Evolutionary conservation across 805 yeast genomes (phyloP), one percentile per base, ranked within the genome.

Genomic region (Metschnikowia similis): DNA sequence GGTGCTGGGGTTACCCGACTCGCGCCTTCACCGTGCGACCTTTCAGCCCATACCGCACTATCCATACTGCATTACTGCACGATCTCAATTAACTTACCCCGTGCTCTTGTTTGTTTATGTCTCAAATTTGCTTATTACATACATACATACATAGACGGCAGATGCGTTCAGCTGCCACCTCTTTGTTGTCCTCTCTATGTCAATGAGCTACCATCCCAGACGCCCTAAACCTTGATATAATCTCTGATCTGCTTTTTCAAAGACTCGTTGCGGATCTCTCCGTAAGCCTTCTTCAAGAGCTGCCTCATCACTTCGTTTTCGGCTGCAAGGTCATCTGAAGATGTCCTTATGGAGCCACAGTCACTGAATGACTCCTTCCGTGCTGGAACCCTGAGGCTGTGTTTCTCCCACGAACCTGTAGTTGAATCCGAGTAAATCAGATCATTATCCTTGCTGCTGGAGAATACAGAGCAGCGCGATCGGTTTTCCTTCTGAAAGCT

Each of bases 401-500:
- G 56, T 14, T 47, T 47, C 31, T 51, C 53, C 52, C 50, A 51
- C 13, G 55, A 53, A 17, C 45, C 28, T 32, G 60, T 58, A 2
- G 61, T 60, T 26, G 53, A 44, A 45, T 64, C 66, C 2, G 72
- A 66, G 50, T 60, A 66, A 8, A 69, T 60, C 8, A 72, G 68
- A 13, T 66, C 71, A 31, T 45, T 47, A 36, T 56, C 60, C 13
- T 41, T 49, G 17, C 40, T 40, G 6, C 53, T 35, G 10, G 66
- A 63, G 36, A 63, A 62, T 11, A 63, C 56, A 11, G 66, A 59
- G 21, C 53, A 27, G n/a, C 50, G 50, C n/a, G 66, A 59, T 27
- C 55, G 56, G 47, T 56, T 62, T 9, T 51, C 52, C 14, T 36
- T 32, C 2, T 34, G 38, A 35, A 41, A 35, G 37, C 48, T 47